Conservation (phyloP, 345 rosid genomes). For the Sonneratia caseolaris region DNA sequence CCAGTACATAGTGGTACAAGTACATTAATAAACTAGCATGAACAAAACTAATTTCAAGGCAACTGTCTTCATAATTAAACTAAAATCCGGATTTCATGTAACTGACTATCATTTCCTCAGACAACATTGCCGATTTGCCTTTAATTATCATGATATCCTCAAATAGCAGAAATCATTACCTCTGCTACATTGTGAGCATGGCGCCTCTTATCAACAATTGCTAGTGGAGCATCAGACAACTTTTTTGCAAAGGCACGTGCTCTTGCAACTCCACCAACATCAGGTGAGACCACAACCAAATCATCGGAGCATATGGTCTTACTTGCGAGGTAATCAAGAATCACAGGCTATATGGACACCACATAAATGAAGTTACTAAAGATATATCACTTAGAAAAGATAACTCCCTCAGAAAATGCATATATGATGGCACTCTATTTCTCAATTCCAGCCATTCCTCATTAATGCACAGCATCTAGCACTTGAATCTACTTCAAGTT, state of each 20-base stretch:
- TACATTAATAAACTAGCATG: neutral
- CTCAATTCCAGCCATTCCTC: neutral
- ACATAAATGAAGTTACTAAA: neutral
- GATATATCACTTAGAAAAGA: neutral
- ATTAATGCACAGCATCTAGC: neutral
- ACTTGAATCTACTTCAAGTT: neutral
- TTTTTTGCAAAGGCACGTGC: constrained; percentile 97
- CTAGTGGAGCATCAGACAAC: constrained; percentile 90
- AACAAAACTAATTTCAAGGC: neutral
- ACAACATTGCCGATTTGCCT: neutral
- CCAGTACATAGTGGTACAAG: neutral
- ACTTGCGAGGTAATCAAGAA: constrained; percentile 96
- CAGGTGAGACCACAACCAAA: constrained; percentile 95
- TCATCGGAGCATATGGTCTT: constrained; percentile 75
- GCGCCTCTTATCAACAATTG: constrained; percentile 94
- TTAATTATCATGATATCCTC: neutral
- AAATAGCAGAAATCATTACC: constrained; percentile 28
- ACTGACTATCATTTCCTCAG: neutral
- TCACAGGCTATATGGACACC: constrained; percentile 55
- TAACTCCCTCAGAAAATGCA: neutral
- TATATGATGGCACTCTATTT: neutral
- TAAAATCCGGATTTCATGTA: neutral
- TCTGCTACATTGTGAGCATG: constrained; percentile 97
- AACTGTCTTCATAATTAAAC: neutral
- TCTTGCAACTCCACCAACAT: constrained; percentile 96